Evolutionary conservation across 2,329 filamentous ascomycete species (phyloP).

Genomic region (Pestalotiopsis sp.): DNA sequence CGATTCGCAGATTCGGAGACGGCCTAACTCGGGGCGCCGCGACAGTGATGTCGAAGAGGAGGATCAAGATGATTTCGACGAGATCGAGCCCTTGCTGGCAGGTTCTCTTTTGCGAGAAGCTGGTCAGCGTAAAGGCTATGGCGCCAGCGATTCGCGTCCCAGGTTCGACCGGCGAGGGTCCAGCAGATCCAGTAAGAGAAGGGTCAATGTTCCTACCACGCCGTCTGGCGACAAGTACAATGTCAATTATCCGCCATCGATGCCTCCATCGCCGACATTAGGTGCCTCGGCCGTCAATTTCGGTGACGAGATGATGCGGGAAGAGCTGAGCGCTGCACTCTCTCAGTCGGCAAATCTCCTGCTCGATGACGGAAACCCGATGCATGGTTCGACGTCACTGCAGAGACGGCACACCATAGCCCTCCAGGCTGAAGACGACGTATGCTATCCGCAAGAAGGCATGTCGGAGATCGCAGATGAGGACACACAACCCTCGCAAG

Average conservation of each 20-base stretch:
- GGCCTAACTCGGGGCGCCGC: neutral
- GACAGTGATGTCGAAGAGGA: slow-evolving; percentile 49
- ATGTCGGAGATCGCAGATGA: slow-evolving; percentile 84
- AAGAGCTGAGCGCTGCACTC: slow-evolving; percentile 54
- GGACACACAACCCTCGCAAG: slow-evolving; percentile 58
- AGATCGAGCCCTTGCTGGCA: slow-evolving; percentile 57
- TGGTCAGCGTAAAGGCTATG: slow-evolving; percentile 39
- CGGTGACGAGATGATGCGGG: slow-evolving; percentile 72
- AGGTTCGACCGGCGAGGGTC: slow-evolving; percentile 50
- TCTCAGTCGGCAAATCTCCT: slow-evolving; percentile 19
- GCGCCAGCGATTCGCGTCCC: slow-evolving; percentile 42
- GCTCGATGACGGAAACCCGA: slow-evolving; percentile 17
- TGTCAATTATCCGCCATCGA: slow-evolving; percentile 70
- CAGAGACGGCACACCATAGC: slow-evolving; percentile 60
- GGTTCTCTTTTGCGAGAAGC: slow-evolving; percentile 39
- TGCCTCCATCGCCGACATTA: slow-evolving; percentile 63
- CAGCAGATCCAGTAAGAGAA: slow-evolving; percentile 50
- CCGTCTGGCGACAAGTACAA: slow-evolving; percentile 54
- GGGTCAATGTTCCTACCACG: slow-evolving; percentile 30
- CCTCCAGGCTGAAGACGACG: slow-evolving; percentile 77
- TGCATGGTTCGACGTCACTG: slow-evolving; percentile 37
- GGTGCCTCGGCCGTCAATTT: slow-evolving; percentile 59
- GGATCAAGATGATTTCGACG: slow-evolving; percentile 46
- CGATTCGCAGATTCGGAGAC: neutral
- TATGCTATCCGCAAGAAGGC: slow-evolving; percentile 84